A percentile compares a stretch with the other conserved stretches of the same genome.
Conservation (phyloP, 306 rosid species). For the Corylus americana region DNA sequence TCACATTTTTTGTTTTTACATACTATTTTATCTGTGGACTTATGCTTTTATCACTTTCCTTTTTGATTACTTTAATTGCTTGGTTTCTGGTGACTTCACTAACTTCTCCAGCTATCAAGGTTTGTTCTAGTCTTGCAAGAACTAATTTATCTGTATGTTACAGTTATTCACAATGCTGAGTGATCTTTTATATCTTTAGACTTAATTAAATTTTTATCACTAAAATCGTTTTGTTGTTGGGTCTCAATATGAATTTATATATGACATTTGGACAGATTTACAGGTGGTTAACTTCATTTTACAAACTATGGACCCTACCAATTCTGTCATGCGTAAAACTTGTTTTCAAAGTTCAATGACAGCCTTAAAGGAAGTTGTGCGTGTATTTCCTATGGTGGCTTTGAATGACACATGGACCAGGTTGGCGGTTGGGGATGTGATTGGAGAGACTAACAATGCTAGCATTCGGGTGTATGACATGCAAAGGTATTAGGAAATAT, state of each 20-base stretch:
- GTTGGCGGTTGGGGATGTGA: slow-evolving; percentile 91
- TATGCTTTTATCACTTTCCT: background rate
- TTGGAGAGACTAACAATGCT: slow-evolving; percentile 69
- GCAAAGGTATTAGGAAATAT: slow-evolving; percentile 67
- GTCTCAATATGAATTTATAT: slow-evolving; percentile 37
- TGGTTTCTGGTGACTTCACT: background rate
- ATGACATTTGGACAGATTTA: slow-evolving; percentile 61
- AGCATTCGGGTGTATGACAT: slow-evolving; percentile 83
- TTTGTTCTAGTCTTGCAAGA: background rate
- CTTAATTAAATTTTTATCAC: slow-evolving; percentile 21
- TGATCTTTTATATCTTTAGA: slow-evolving; percentile 12
- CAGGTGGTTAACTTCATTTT: slow-evolving; percentile 89
- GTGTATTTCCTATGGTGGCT: slow-evolving; percentile 87
- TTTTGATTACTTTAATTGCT: background rate
- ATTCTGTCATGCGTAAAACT: slow-evolving; percentile 86
- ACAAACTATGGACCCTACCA: slow-evolving; percentile 93
- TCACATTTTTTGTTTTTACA: background rate
- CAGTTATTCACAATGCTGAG: slow-evolving; percentile 9
- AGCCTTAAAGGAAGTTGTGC: slow-evolving; percentile 82
- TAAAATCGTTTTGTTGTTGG: background rate
- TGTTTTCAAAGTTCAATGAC: slow-evolving; percentile 91
- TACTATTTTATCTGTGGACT: background rate
- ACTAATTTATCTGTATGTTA: background rate
- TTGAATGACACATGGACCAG: slow-evolving; percentile 88
- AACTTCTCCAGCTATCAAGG: background rate